phyloP scores from a whole-genome alignment of 2,329 filamentous ascomycete species.

The Alternaria tenuissima region DNA sequence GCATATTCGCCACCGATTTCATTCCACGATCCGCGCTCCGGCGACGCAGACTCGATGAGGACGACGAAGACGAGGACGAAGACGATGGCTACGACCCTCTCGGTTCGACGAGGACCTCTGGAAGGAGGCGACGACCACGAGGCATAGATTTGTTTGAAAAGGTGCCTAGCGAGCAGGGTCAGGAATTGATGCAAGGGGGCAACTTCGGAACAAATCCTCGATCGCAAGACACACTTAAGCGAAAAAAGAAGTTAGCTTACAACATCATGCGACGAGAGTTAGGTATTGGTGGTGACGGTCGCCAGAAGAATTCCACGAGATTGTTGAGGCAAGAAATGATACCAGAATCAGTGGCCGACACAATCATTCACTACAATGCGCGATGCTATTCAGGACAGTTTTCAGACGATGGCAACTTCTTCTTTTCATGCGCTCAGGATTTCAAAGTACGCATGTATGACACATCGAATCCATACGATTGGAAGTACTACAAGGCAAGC shows the following conservation, averaged over 20 bases:
- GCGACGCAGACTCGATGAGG: conserved; percentile 32
- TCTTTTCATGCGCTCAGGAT: conserved; percentile 90
- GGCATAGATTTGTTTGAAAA: conserved; percentile 72
- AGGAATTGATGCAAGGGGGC: conserved; percentile 81
- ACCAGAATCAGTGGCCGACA: conserved; percentile 79
- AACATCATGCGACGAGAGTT: conserved; percentile 84
- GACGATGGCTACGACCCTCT: conserved; percentile 49
- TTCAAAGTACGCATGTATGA: conserved; percentile 98
- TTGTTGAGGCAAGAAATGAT: conserved; percentile 80
- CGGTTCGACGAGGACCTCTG: conserved; percentile 45
- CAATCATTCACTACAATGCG: conserved; percentile 85
- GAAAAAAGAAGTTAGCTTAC: conserved; percentile 68
- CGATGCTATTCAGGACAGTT: conserved; percentile 96
- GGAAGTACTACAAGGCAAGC: conserved; percentile 90
- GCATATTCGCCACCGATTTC: conserved; percentile 56
- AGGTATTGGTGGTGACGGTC: conserved; percentile 68
- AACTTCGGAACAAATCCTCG: conserved; percentile 75
- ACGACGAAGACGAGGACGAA: conserved; percentile 52
- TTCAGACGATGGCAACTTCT: conserved; percentile 96
- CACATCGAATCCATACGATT: conserved; percentile 92
- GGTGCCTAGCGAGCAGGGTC: conserved; percentile 80
- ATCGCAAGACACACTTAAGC: conserved; percentile 61
- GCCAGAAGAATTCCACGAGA: conserved; percentile 68
- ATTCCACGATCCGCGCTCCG: conserved; percentile 27
- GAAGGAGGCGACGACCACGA: conserved; percentile 53